Evolutionary conservation across 164 flowering plant genomes (phyloP).

Genomic region (Annona cherimola): DNA sequence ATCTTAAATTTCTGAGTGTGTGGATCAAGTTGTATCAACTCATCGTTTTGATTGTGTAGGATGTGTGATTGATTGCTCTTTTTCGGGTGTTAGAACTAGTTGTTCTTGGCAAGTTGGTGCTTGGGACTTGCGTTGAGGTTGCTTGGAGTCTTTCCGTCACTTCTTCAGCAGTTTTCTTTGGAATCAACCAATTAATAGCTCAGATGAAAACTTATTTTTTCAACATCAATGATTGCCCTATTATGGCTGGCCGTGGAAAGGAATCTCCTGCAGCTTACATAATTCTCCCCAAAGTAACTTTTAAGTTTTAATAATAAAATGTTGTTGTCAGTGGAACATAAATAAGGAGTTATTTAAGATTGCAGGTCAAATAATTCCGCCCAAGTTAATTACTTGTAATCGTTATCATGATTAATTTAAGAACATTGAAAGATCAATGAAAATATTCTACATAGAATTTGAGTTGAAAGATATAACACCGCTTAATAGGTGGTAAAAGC

Average conservation of each 20-base stretch:
- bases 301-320: no score
- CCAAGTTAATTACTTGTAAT: no score
- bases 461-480: no score
- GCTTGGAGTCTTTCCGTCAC: not conserved
- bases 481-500: no score
- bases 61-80: slow-evolving; percentile 7
- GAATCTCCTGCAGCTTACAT: not conserved
- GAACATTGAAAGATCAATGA: no score
- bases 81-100: slow-evolving; percentile 6
- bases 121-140: slow-evolving; percentile 8
- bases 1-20: slow-evolving; percentile 8
- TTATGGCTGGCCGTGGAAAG: not conserved
- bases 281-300: not conserved
- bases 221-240: not conserved
- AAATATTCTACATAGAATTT: no score
- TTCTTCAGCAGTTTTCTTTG: not conserved
- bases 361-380: no score
- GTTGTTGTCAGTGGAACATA: no score
- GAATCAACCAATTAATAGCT: not conserved
- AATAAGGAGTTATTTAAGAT: no score
- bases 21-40: not conserved
- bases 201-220: not conserved
- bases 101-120: not conserved
- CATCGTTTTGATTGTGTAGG: slow-evolving; percentile 12
- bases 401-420: no score